Percentiles rank a stretch among this genome's conserved stretches.
Evolutionary conservation across 345 rosid species (phyloP).

Genomic region (Gossypium turneri): DNA sequence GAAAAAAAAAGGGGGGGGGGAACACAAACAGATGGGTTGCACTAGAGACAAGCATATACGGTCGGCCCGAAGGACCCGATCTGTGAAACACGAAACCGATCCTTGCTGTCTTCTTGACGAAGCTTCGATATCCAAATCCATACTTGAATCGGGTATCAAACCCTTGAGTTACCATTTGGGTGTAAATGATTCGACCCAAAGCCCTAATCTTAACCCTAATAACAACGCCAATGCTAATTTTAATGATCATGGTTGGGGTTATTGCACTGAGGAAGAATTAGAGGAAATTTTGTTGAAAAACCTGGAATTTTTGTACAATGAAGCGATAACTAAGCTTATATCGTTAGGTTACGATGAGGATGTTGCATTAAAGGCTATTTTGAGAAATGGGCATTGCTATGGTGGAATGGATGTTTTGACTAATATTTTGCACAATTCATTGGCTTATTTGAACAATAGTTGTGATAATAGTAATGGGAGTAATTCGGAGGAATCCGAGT

Average conservation of each 20-base stretch:
- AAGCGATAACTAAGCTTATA: slow-evolving; percentile 68
- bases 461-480: slow-evolving; percentile 30
- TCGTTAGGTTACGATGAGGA: slow-evolving; percentile 68
- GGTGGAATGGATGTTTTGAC: slow-evolving; percentile 86
- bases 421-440: slow-evolving; percentile 65
- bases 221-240: slow-evolving; percentile 19
- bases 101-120: slow-evolving; percentile 48
- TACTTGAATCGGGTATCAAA: slow-evolving; percentile 56
- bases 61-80: slow-evolving; percentile 53
- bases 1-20: neutral
- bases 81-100: slow-evolving; percentile 55
- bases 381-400: slow-evolving; percentile 78
- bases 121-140: slow-evolving; percentile 44
- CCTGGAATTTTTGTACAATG: slow-evolving; percentile 55
- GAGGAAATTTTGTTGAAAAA: slow-evolving; percentile 67
- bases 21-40: slow-evolving; percentile 46
- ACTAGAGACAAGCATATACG: slow-evolving; percentile 61
- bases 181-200: slow-evolving; percentile 37
- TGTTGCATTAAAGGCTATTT: slow-evolving; percentile 64
- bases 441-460: slow-evolving; percentile 62
- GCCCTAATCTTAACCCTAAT: slow-evolving; percentile 24
- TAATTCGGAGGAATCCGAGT: slow-evolving; percentile 48
- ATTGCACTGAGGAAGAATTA: slow-evolving; percentile 81
- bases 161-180: slow-evolving; percentile 47
- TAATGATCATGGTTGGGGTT: slow-evolving; percentile 75